Conservation (phyloP, 148 eudicot species). For the Vaccinium corymbosum region DNA sequence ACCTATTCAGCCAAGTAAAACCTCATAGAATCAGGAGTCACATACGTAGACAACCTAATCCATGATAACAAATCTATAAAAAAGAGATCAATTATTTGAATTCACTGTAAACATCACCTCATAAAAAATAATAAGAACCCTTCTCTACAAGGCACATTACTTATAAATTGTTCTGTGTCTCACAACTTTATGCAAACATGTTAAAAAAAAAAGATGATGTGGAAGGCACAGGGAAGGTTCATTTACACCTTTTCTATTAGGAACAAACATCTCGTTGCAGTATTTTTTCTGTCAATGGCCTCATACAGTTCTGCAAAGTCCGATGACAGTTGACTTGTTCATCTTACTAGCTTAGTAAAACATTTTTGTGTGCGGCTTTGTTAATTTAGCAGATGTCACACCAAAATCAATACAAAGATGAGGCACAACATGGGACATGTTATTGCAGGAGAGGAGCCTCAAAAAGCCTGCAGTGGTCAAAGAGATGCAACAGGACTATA, state of each 20-base stretch:
- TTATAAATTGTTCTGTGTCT: background rate
- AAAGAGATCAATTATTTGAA: background rate
- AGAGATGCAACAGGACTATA: background rate
- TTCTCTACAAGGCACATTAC: background rate
- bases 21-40: conserved; percentile 13
- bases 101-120: background rate
- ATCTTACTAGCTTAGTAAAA: background rate
- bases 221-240: background rate
- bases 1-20: conserved; percentile 55
- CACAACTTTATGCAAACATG: background rate
- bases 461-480: background rate
- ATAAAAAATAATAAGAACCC: background rate
- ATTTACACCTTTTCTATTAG: background rate
- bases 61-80: background rate
- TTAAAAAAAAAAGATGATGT: background rate
- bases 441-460: background rate
- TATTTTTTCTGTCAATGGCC: background rate
- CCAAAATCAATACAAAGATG: background rate
- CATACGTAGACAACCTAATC: background rate
- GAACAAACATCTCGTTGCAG: background rate
- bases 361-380: background rate
- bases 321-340: background rate
- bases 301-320: background rate
- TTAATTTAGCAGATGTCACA: background rate
- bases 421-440: background rate